Evolutionary conservation across 2,329 filamentous ascomycete genomes (phyloP).

Genomic region (Fusarium dimerum): DNA sequence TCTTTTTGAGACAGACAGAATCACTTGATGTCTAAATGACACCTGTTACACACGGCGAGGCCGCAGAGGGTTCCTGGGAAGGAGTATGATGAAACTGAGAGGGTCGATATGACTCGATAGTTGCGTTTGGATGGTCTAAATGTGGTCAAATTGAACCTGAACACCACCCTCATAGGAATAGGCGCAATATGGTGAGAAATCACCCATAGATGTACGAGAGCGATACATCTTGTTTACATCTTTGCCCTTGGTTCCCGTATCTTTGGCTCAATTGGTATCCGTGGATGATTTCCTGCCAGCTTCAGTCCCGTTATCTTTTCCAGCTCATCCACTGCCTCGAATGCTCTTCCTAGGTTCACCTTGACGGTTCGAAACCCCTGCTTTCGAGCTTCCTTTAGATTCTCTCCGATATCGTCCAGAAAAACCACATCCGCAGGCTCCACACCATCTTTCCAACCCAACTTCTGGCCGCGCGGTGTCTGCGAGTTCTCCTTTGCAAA

Average conservation of each 20-base stretch:
- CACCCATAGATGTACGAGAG: too few relatives aligned
- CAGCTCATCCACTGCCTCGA: constrained; percentile 79
- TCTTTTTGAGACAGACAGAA: too few relatives aligned
- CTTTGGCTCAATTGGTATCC: constrained; percentile 46
- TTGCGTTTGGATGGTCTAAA: too few relatives aligned
- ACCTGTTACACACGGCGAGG: too few relatives aligned
- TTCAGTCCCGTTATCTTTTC: constrained; percentile 72
- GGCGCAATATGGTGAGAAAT: too few relatives aligned
- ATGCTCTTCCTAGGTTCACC: constrained; percentile 75
- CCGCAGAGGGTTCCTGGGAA: too few relatives aligned
- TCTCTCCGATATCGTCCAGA: constrained; percentile 92
- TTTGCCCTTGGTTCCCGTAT: constrained; percentile 40
- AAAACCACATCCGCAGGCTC: constrained; percentile 74
- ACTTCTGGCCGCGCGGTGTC: constrained; percentile 37
- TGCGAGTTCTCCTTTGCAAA: constrained; percentile 56
- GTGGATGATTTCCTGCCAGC: constrained; percentile 58
- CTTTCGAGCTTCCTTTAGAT: constrained; percentile 76
- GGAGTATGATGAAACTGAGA: too few relatives aligned
- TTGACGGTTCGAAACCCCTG: constrained; percentile 82
- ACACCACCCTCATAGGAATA: too few relatives aligned
- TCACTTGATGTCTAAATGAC: too few relatives aligned
- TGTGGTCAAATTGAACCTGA: too few relatives aligned
- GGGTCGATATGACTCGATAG: too few relatives aligned
- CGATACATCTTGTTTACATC: constrained; percentile 32
- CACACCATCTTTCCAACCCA: constrained; percentile 54